Evolutionary conservation across 306 rosid species (phyloP), one percentile per base, ranked within the genome.

Genomic region (Quercus cerris): DNA sequence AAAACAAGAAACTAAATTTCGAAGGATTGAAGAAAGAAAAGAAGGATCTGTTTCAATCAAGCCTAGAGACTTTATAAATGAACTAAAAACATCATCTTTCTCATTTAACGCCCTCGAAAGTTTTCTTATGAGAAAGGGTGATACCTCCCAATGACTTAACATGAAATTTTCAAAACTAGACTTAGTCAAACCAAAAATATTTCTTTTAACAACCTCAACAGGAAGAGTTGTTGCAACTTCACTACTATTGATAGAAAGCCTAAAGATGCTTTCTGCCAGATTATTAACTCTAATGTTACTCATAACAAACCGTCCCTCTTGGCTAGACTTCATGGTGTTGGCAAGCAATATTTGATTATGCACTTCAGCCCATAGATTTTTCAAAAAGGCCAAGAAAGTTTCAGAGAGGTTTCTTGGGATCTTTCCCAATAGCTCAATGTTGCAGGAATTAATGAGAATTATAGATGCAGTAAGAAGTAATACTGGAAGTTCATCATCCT

Each of bases 201-300:
- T 73, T 71, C 80, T 81, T 78, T 86, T 79, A 46, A 90, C 79
- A 66, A 71, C 83, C 81, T 79, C 83, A 77, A 84, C 72, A n/a
- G 89, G 85, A 78, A 91, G 28, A 18, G 81, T 30, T 31, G 31
- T 61, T 58, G 61, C 73, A 74, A 46, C 74, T 67, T 38, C 88
- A 78, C 75, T 69, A 18, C 73, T 73, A 73, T 75, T 51, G 71
- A 86, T 70, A 58, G 97, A 91, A 74, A 94, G 92, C 92, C 91
- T 85, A 83, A 94, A 94, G 68, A 91, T 84, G 76, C 88, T 78
- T 74, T 85, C 94, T 15, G 95, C 91, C 75, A 94, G 81, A 81
- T 86, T 84, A 79, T 85, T 73, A 61, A 83, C 80, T 68, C 82
- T 85, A 84, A 90, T 75, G 76, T 80, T 81, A 80, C 95, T 87